Conservation (phyloP, 805 yeast species). For the Candida hungchunana region DNA sequence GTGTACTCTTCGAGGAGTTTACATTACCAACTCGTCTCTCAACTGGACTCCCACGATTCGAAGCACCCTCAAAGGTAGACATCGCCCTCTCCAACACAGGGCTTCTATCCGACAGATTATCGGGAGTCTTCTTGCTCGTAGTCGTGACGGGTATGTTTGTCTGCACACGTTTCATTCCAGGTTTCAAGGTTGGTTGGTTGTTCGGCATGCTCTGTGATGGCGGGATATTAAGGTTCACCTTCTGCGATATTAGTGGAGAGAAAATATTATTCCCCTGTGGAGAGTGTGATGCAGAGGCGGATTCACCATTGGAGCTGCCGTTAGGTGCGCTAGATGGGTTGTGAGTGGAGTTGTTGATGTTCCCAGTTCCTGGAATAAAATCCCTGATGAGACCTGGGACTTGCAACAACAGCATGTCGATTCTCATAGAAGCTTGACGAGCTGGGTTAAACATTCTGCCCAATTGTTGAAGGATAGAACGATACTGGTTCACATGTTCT, state of each 20-base stretch:
- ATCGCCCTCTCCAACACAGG: constrained; percentile 9
- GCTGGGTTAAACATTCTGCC: constrained; percentile 77
- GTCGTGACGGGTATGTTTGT: constrained; percentile 14
- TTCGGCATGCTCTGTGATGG: constrained; percentile 18
- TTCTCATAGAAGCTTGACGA: constrained; percentile 63
- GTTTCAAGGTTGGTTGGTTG: constrained; percentile 13
- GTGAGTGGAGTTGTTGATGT: constrained; percentile 3
- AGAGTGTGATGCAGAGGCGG: constrained; percentile 11
- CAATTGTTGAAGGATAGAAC: constrained; percentile 71
- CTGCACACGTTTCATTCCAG: constrained; percentile 10
- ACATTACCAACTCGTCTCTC: constrained; percentile 8
- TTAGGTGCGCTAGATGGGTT: neutral
- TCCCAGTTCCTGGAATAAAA: constrained; percentile 6
- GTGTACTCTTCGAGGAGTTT: constrained; percentile 5
- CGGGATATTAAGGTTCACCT: constrained; percentile 16
- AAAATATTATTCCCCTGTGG: constrained; percentile 13
- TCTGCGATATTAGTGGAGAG: constrained; percentile 16
- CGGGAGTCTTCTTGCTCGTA: constrained; percentile 6
- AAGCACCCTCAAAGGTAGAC: constrained; percentile 1
- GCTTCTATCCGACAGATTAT: constrained; percentile 2
- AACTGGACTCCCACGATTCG: constrained; percentile 13
- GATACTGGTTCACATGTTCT: constrained; percentile 67
- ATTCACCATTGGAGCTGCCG: constrained; percentile 2
- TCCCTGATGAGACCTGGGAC: constrained; percentile 53
- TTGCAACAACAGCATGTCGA: constrained; percentile 68